Evolutionary conservation across 345 rosid genomes (phyloP).

Genomic region (Aquilaria sinensis): DNA sequence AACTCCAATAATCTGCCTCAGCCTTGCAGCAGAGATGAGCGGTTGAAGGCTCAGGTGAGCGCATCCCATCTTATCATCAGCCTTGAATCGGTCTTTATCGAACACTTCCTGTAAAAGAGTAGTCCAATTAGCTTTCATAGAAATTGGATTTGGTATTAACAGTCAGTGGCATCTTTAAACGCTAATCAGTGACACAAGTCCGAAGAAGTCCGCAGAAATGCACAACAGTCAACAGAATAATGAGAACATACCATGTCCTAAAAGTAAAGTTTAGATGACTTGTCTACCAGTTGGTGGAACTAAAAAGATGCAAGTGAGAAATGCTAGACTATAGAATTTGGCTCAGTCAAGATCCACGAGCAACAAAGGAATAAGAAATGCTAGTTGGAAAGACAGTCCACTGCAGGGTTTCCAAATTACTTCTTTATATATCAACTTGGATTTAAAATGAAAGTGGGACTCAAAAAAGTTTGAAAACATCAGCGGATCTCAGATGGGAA

Average conservation of each 20-base stretch:
- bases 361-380: too few species aligned
- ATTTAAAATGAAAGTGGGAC: too few species aligned
- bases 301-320: too few species aligned
- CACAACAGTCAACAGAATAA: not conserved
- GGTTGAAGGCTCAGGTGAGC: constrained; percentile 87
- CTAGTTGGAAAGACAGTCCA: too few species aligned
- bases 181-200: not conserved
- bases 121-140: not conserved
- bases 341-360: too few species aligned
- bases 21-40: constrained; percentile 70
- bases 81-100: constrained; percentile 91
- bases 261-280: not conserved
- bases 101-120: constrained; percentile 73
- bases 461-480: not conserved
- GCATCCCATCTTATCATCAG: constrained; percentile 98
- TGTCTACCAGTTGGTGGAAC: too few species aligned
- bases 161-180: not conserved
- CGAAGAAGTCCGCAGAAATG: not conserved
- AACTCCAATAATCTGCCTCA: constrained; percentile 61
- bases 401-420: too few species aligned
- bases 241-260: not conserved
- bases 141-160: not conserved
- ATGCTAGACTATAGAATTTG: too few species aligned
- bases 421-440: too few species aligned
- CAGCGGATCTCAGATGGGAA: not conserved